Base-by-base conservation (phyloP, 176 grass and related monocot genomes). In the Stipa capillata region DNA sequence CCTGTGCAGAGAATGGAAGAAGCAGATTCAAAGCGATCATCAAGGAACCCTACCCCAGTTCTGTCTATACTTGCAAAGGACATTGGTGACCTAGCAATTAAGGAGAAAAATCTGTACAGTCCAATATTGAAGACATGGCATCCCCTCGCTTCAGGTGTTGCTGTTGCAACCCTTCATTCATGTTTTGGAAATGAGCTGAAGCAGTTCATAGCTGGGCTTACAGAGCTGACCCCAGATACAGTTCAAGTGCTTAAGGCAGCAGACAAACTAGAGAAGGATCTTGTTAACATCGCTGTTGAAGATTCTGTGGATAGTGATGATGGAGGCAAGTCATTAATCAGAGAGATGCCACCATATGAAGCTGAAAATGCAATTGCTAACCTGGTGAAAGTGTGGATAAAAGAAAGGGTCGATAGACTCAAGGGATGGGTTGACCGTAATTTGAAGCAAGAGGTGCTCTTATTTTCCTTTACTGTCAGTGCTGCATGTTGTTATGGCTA, bases 251-350 rank as follows among this genome's bases (percentile, higher is more conserved):
- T 98, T 68, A 98, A 90, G 85, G 87, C 92, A 39, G 90, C 95
- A 80, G 95, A 98, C 69, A 98, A 98, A 71, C 84, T 98, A 65
- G 96, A 98, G 87, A 87, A 98, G 70, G 92, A 93, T 85, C 90
- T 98, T 72, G 96, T 98, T 51, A 87, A 88, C 77, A 93, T 98
- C 83, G 96, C 96, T 50, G 96, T 98, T 20, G 96, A 98, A 87
- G 96, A 98, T 90, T 94, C 89, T 3, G 96, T 98, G 76, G 92
- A 98, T 87, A 98, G 96, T 69, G 96, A 98, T 72, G 96, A 98
- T 92, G 96, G 96, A 7, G 96, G 96, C 56, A 98, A 98, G 52
- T 94, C 92, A 82, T 56, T 98, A 50, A 98, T 98, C 49, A 89
- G 96, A 70, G 90, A 98, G 87, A 98, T 98, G 96, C 96, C 90